Percentiles rank a stretch among this genome's conserved stretches.
Conservation (phyloP, 2,329 filamentous ascomycete genomes). For the Trichoderma simmonsii region DNA sequence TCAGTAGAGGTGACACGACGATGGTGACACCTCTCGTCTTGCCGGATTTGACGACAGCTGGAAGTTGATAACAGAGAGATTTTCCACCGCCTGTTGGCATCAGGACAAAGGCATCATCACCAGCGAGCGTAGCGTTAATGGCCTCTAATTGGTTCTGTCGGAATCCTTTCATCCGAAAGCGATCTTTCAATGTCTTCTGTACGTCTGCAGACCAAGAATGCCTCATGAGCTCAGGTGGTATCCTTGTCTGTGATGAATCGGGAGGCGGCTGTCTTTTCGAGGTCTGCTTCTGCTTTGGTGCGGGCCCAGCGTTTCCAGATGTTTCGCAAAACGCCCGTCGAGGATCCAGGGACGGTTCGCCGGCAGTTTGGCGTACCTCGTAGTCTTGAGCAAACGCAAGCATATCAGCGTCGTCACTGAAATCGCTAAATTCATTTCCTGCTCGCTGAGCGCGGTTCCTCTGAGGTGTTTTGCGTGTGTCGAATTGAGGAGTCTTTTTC, state of each 20-base stretch:
- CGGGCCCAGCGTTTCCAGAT: slow-evolving; percentile 43
- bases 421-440: slow-evolving; percentile 43
- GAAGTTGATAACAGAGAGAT: slow-evolving; percentile 93
- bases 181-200: slow-evolving; percentile 71
- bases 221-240: slow-evolving; percentile 56
- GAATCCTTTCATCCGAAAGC: slow-evolving; percentile 83
- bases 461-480: neutral
- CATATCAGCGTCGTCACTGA: slow-evolving; percentile 51
- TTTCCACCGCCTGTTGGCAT: slow-evolving; percentile 99
- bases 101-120: slow-evolving; percentile 87
- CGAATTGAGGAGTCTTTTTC: slow-evolving; percentile 17
- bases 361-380: slow-evolving; percentile 40
- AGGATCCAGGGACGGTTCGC: slow-evolving; percentile 23
- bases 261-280: slow-evolving; percentile 33
- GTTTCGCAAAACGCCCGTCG: slow-evolving; percentile 46
- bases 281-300: slow-evolving; percentile 32
- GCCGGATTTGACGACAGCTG: slow-evolving; percentile 77
- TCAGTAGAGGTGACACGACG: slow-evolving; percentile 90
- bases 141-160: slow-evolving; percentile 89
- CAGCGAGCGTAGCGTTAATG: slow-evolving; percentile 86
- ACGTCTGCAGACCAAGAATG: slow-evolving; percentile 86
- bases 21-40: slow-evolving; percentile 83
- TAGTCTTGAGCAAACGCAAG: slow-evolving; percentile 50
- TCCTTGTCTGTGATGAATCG: slow-evolving; percentile 30
- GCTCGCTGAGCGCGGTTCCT: slow-evolving; percentile 22